Conservation (phyloP, 148 eudicot genomes). For the Bassia scoparia region DNA sequence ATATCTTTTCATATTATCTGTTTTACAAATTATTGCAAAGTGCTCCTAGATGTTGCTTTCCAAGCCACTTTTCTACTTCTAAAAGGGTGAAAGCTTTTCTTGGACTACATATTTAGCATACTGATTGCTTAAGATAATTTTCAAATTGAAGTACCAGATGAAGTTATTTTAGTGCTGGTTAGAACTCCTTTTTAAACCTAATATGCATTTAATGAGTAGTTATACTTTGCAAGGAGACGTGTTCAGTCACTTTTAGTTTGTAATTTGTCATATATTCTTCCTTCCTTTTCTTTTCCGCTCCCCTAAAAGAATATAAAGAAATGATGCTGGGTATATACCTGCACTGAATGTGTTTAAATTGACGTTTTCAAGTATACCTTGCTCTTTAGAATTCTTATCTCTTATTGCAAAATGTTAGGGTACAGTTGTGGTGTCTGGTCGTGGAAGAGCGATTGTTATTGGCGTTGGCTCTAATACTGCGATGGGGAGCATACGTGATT, state of each 20-base stretch:
- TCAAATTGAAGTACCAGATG: neutral
- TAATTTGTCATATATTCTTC: neutral
- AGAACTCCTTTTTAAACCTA: neutral
- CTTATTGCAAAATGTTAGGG: conserved; percentile 51
- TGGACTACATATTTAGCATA: neutral
- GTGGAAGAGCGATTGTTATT: conserved; percentile 89
- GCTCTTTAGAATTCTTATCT: conserved; percentile 15
- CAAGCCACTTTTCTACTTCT: neutral
- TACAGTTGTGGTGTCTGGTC: conserved; percentile 90
- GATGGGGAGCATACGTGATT: conserved; percentile 98
- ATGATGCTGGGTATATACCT: neutral
- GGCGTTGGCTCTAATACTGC: conserved; percentile 98
- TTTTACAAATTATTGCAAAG: neutral
- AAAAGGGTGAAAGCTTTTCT: neutral
- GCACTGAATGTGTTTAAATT: neutral
- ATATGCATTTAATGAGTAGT: no score
- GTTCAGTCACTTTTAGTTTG: neutral
- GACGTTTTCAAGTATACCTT: conserved; percentile 1
- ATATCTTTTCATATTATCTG: neutral
- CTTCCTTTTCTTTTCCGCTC: neutral
- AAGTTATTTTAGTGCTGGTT: neutral
- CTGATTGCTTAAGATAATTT: neutral
- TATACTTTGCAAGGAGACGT: neutral
- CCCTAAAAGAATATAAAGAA: neutral
- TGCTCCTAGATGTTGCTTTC: neutral